phyloP scores from a whole-genome alignment of 2,329 filamentous ascomycete species.

The Lachnellula willkommii region DNA sequence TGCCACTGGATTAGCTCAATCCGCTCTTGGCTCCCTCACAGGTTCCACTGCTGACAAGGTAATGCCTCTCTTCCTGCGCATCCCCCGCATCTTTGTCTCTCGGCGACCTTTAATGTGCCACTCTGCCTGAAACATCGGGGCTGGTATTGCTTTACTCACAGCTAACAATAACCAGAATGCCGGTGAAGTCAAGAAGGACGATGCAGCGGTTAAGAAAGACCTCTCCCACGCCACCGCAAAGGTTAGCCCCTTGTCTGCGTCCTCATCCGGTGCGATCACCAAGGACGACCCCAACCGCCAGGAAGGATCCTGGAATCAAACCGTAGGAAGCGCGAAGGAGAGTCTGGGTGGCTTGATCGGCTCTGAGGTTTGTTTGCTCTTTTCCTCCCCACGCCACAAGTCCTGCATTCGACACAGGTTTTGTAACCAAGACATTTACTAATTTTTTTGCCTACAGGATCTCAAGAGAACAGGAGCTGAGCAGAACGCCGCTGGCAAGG shows the following conservation, averaged over 20 bases:
- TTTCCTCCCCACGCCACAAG: neutral
- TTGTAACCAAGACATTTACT: neutral
- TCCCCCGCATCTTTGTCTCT: too few relatives aligned
- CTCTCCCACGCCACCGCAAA: conserved; percentile 71
- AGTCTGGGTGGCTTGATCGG: conserved; percentile 70
- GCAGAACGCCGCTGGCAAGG: conserved; percentile 76
- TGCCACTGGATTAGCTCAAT: conserved; percentile 68
- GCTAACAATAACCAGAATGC: conserved; percentile 8
- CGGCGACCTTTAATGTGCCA: too few relatives aligned
- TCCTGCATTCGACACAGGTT: neutral
- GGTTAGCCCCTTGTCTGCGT: conserved; percentile 65
- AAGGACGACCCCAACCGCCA: conserved; percentile 68
- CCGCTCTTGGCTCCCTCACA: conserved; percentile 64
- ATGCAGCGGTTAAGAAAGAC: conserved; percentile 62
- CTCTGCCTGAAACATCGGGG: too few relatives aligned
- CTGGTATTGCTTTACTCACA: neutral
- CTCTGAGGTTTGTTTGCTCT: conserved; percentile 50
- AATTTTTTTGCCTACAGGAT: conserved; percentile 35
- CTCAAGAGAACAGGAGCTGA: conserved; percentile 68
- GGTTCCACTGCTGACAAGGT: conserved; percentile 59
- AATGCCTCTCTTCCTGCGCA: conserved; percentile 34
- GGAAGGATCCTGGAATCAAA: conserved; percentile 79
- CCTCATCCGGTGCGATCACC: conserved; percentile 62
- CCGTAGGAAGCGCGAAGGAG: conserved; percentile 81
- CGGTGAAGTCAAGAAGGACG: conserved; percentile 51